phyloP scores from a whole-genome alignment of 2,329 filamentous ascomycete species.

The Talaromyces sp. region DNA sequence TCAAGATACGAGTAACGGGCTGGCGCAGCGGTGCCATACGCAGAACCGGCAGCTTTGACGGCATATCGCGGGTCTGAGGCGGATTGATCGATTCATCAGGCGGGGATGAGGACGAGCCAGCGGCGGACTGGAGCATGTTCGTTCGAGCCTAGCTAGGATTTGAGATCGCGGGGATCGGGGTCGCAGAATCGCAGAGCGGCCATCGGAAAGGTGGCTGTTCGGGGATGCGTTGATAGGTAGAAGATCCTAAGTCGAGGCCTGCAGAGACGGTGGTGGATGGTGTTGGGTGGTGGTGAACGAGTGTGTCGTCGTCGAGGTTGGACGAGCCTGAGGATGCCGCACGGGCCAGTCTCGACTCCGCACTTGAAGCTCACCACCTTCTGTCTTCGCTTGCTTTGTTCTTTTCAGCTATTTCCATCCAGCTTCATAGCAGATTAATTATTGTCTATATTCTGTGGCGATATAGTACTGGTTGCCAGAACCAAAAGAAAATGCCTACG shows the following conservation, averaged over 20 bases:
- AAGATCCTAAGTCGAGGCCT: background rate
- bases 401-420: background rate
- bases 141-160: constrained; percentile 2
- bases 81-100: constrained; percentile 31
- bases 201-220: constrained; percentile 4
- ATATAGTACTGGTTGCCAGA: background rate
- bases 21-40: constrained; percentile 45
- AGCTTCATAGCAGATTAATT: no score
- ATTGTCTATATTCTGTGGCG: background rate
- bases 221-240: background rate
- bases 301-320: background rate
- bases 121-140: constrained; percentile 26
- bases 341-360: background rate
- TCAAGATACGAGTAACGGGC: constrained; percentile 36
- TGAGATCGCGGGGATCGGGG: constrained; percentile 12
- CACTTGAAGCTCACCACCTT: background rate
- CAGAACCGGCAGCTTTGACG: constrained; percentile 36
- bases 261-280: background rate
- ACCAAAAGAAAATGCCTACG: constrained; percentile 22
- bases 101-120: constrained; percentile 25
- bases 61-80: constrained; percentile 30
- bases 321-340: background rate
- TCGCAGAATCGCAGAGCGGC: constrained; percentile 1
- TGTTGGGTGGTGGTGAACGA: background rate
- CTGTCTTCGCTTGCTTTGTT: background rate